Percentiles rank a stretch among this genome's conserved stretches.
These are phyloP conservation scores for Fusarium domesticum DNA, from an alignment of 2,329 filamentous ascomycete species.

Conservation along the genomic window DNA sequence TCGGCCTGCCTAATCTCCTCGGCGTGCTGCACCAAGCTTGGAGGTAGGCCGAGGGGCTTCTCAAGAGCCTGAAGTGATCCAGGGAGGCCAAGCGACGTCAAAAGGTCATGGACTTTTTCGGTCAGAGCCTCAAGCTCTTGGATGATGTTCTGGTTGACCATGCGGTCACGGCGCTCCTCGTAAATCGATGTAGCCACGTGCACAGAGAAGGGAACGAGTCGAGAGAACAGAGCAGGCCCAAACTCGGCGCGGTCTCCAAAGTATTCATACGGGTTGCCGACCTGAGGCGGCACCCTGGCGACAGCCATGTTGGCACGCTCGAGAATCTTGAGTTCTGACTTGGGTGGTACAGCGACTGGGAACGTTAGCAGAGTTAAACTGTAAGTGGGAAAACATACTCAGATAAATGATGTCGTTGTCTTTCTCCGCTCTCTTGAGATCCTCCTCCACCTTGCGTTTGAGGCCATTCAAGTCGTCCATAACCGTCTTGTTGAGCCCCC, in stretches of 20 bases:
- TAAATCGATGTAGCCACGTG: constrained; percentile 96
- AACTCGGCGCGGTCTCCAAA: constrained; percentile 78
- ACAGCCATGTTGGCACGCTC: constrained; percentile 88
- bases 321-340: constrained; percentile 80
- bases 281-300: constrained; percentile 73
- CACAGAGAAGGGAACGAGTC: constrained; percentile 91
- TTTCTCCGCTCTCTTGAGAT: constrained; percentile 87
- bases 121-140: constrained; percentile 80
- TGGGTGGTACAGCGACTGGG: constrained; percentile 72
- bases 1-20: constrained; percentile 93
- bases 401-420: constrained; percentile 97
- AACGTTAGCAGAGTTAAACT: constrained; percentile 31
- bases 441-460: constrained; percentile 78
- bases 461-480: constrained; percentile 77
- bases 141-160: constrained; percentile 85
- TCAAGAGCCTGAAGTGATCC: constrained; percentile 92
- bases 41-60: constrained; percentile 87
- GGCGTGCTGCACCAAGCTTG: constrained; percentile 80
- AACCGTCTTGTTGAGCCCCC: constrained; percentile 77
- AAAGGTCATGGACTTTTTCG: constrained; percentile 70
- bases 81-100: constrained; percentile 82
- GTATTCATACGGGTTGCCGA: constrained; percentile 74
- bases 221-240: constrained; percentile 81
- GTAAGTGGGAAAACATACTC: constrained; percentile 43
- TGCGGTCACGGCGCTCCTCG: constrained; percentile 82